These are phyloP conservation scores for Kwoniella shandongensis DNA, from an alignment of 768 basidiomycete species.

Conservation along the genomic window DNA sequence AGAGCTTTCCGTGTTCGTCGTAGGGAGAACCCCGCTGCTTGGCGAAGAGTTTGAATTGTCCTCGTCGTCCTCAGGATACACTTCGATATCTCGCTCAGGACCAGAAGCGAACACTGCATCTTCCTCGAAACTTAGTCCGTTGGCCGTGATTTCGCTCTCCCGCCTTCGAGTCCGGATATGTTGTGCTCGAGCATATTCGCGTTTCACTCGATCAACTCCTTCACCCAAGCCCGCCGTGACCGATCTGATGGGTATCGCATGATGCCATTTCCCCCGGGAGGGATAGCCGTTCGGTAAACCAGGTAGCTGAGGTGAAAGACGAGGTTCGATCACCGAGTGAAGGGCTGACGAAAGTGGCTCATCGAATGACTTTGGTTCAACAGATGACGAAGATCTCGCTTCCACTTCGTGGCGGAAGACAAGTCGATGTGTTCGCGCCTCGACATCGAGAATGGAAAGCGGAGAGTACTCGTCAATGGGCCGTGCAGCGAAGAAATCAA, in stretches of 20 bases:
- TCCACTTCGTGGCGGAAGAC: slow-evolving; percentile 73
- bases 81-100: slow-evolving; percentile 9
- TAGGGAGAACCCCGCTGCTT: slow-evolving; percentile 18
- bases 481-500: slow-evolving; percentile 72
- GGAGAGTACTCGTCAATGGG: slow-evolving; percentile 72
- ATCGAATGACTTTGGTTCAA: slow-evolving; percentile 63
- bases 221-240: slow-evolving; percentile 40
- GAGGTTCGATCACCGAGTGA: slow-evolving; percentile 62
- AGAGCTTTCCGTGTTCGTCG: slow-evolving; percentile 20
- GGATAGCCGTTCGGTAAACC: slow-evolving; percentile 73
- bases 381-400: slow-evolving; percentile 59
- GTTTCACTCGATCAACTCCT: slow-evolving; percentile 34
- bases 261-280: slow-evolving; percentile 15
- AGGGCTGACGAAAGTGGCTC: slow-evolving; percentile 76
- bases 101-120: slow-evolving; percentile 36
- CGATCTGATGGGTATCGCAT: slow-evolving; percentile 36
- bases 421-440: slow-evolving; percentile 64
- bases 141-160: slow-evolving; percentile 22
- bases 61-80: slow-evolving; percentile 4
- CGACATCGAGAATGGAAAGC: slow-evolving; percentile 62
- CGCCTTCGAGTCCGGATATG: slow-evolving; percentile 15
- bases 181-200: slow-evolving; percentile 42
- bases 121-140: slow-evolving; percentile 42
- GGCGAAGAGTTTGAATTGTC: slow-evolving; percentile 26
- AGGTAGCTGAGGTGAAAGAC: slow-evolving; percentile 61